These are phyloP conservation scores for Starmerella powellii DNA, from an alignment of 805 yeast species.

Conservation along the genomic window DNA sequence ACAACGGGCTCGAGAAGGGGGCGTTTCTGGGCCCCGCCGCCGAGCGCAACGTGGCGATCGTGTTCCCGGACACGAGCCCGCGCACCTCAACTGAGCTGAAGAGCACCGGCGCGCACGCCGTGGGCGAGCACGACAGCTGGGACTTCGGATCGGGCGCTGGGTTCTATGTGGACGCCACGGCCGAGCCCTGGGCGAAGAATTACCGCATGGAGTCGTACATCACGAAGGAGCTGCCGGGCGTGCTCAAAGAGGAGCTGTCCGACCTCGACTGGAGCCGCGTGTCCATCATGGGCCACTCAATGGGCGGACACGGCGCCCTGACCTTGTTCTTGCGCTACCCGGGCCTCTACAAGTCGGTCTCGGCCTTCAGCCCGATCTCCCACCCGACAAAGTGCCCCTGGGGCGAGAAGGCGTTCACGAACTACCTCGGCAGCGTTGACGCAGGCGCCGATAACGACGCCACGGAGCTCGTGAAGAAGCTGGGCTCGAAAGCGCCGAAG, in stretches of 20 bases:
- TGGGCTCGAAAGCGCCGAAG: constrained; percentile 37
- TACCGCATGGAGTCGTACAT: constrained; percentile 83
- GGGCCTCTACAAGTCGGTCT: constrained; percentile 59
- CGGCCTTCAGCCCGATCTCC: constrained; percentile 83
- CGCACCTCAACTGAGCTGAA: constrained; percentile 30
- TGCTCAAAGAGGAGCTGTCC: constrained; percentile 31
- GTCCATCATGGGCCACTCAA: constrained; percentile 90
- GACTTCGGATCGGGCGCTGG: constrained; percentile 96
- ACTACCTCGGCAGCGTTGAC: constrained; percentile 49
- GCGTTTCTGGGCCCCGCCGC: constrained; percentile 58
- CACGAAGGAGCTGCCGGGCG: constrained; percentile 54
- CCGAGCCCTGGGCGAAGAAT: constrained; percentile 55
- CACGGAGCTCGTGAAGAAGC: constrained; percentile 47
- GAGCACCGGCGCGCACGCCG: constrained; percentile 56
- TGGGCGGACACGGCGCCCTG: constrained; percentile 96
- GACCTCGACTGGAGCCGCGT: constrained; percentile 46
- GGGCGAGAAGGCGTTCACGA: constrained; percentile 77
- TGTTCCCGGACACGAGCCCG: constrained; percentile 95
- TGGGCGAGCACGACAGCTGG: constrained; percentile 75
- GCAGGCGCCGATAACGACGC: constrained; percentile 76
- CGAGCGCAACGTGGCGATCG: constrained; percentile 71
- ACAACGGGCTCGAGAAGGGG: constrained; percentile 89
- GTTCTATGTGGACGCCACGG: constrained; percentile 76
- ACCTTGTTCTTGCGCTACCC: constrained; percentile 57
- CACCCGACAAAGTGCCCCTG: constrained; percentile 71